Evolutionary conservation across 2,329 filamentous ascomycete genomes (phyloP).

Genomic region (Paecilomyces dactylethromorphus): DNA sequence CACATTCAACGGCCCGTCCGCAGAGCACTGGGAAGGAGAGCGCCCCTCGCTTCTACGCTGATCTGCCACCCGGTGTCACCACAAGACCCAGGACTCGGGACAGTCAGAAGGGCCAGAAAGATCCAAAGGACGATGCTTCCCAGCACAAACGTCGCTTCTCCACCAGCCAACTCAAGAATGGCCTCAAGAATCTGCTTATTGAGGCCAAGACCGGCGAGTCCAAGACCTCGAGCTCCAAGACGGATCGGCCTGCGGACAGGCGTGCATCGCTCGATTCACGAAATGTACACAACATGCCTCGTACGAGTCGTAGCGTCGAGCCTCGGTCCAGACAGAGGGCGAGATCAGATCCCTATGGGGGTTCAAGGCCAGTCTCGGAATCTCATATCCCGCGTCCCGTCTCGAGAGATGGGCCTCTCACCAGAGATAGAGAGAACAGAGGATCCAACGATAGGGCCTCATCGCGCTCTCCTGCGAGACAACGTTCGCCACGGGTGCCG

Average conservation of each 20-base stretch:
- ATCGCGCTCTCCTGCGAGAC: not conserved
- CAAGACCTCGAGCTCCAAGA: not conserved
- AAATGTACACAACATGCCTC: not conserved
- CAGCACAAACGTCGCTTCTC: not conserved
- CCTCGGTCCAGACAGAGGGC: not conserved
- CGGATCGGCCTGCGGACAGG: not conserved
- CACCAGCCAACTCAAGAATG: not conserved
- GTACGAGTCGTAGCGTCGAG: not conserved
- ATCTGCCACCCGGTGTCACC: not conserved
- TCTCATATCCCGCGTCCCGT: not conserved
- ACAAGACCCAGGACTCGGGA: not conserved
- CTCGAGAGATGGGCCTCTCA: not conserved
- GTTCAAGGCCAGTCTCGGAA: not conserved
- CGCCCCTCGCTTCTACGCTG: constrained; percentile 5
- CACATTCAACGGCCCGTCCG: not conserved
- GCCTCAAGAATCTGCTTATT: not conserved
- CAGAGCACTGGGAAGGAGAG: not conserved
- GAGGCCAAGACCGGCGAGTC: not conserved
- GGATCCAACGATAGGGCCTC: not conserved
- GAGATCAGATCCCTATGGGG: not conserved
- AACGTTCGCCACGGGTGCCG: not conserved
- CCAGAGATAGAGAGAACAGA: not conserved
- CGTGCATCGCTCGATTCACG: not conserved
- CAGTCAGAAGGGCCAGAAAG: not conserved
- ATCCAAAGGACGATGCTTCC: not conserved